phyloP scores from a whole-genome alignment of 225 moss, liverwort and hornwort genomes.

The Polytrichum formosum region DNA sequence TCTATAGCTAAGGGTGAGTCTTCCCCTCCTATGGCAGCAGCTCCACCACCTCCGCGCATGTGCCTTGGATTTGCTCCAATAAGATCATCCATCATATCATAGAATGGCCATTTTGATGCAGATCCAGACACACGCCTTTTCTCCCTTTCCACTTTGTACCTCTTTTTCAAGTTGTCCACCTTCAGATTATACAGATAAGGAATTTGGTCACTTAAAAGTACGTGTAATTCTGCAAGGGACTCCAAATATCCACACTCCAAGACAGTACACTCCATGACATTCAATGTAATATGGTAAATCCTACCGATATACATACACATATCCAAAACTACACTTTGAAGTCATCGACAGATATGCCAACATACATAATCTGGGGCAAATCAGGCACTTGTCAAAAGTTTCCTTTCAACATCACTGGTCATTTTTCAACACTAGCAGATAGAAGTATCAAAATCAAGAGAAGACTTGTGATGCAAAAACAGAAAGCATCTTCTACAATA shows the following conservation, averaged over 20 bases:
- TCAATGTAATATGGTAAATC: not conserved
- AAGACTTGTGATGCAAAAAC: not conserved
- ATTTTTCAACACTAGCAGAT: too few species aligned
- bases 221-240: not conserved
- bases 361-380: not conserved
- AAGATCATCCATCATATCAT: slow-evolving; percentile 62
- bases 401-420: too few species aligned
- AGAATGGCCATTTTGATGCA: slow-evolving; percentile 53
- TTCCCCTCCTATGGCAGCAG: slow-evolving; percentile 32
- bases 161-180: slow-evolving; percentile 16
- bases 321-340: not conserved
- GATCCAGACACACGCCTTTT: slow-evolving; percentile 33
- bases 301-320: not conserved
- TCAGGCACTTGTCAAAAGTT: too few species aligned
- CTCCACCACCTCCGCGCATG: slow-evolving; percentile 36
- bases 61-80: slow-evolving; percentile 56
- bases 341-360: not conserved
- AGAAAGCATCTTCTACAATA: not conserved
- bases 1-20: slow-evolving; percentile 44
- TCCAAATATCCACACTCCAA: not conserved
- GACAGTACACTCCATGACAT: not conserved
- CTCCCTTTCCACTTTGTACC: slow-evolving; percentile 19
- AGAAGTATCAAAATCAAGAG: too few species aligned
- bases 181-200: not conserved
- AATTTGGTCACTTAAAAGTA: not conserved